Base-by-base conservation (phyloP, 192 early-diverging fungal species). In the Gigaspora rosea region DNA sequence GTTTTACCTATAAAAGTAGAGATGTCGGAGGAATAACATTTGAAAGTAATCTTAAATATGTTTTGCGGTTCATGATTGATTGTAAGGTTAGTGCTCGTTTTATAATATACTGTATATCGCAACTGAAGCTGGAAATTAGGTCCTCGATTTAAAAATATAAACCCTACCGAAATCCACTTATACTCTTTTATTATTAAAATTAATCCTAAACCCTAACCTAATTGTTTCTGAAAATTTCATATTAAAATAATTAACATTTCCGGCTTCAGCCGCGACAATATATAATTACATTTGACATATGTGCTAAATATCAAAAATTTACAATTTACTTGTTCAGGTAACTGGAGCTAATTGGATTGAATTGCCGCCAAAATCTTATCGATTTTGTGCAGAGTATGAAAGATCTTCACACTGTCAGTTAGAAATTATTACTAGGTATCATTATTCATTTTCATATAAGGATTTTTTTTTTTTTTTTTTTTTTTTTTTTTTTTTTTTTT, bases 61-160 rank as follows among this genome's bases (percentile, higher is more conserved):
- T 92, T 7, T 78, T 98, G 12, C 85, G 96, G 33, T 98, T 97
- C 80, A 99, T 98, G 97, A 96, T 99, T 78, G 96, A 99, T 69
- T 88, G 89, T 20, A 85, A 90, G 72, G 89, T 93, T 73, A 27
- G 79, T 32, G 47, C 10, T 54, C 27, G 61, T 11, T 58, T 48
- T 33, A 27, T 27, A 27, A 27, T 27, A 27, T 27, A n/a, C n/a
- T n/a, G n/a, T n/a, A 27, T 27, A 1, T 27, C 27, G 27, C 27
- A 27, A 1, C 1, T 27, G 27, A 27, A 27, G 27, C 27, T 27
- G 27, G 27, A 27, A 27, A 27, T 27, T 27, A 27, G 27, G 27
- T 0, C 27, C 27, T 27, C 27, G 27, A 27, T 27, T 27, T 27
- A 27, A 27, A 27, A 27, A 27, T 27, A 27, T 27, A 27, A 27